phyloP scores from a whole-genome alignment of 371 early-diverging fungal genomes.

The Mortierella polycephala region DNA sequence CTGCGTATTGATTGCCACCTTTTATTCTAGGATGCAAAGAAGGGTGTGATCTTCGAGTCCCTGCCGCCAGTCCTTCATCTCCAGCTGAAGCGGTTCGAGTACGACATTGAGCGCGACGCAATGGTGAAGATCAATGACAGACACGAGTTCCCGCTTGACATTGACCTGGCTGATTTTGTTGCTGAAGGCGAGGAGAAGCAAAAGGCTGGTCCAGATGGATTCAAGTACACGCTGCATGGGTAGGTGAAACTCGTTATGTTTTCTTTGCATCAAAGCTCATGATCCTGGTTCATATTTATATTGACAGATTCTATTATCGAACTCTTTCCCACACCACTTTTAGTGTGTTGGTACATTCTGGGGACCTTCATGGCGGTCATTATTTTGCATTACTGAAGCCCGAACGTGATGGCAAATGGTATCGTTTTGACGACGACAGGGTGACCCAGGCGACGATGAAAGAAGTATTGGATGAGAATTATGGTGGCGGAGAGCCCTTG shows the following conservation, averaged over 20 bases:
- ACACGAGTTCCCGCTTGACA: conserved; percentile 94
- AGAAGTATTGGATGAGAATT: conserved; percentile 97
- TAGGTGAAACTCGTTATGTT: conserved; percentile 33
- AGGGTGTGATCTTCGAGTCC: conserved; percentile 93
- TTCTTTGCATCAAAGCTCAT: neutral
- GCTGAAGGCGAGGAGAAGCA: conserved; percentile 67
- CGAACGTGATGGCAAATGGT: conserved; percentile 84
- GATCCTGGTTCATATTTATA: neutral
- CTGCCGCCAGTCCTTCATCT: conserved; percentile 98
- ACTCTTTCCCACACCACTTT: neutral
- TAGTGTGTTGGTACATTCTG: conserved; percentile 97
- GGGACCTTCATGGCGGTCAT: conserved; percentile 97
- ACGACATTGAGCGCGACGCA: conserved; percentile 92
- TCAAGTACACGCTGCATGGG: conserved; percentile 89
- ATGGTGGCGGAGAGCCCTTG: conserved; percentile 76
- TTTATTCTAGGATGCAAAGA: conserved; percentile 83
- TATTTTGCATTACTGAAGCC: conserved; percentile 96
- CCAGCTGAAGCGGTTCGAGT: conserved; percentile 98
- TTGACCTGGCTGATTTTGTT: conserved; percentile 93
- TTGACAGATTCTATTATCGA: neutral
- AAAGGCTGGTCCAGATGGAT: conserved; percentile 64
- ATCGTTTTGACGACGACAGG: conserved; percentile 97
- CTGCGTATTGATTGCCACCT: neutral
- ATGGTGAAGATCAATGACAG: conserved; percentile 99
- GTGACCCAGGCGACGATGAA: conserved; percentile 87